Percentiles rank a stretch among this genome's conserved stretches.
Conservation (phyloP, 2,329 filamentous ascomycete species). For the Aspergillus sp. region DNA sequence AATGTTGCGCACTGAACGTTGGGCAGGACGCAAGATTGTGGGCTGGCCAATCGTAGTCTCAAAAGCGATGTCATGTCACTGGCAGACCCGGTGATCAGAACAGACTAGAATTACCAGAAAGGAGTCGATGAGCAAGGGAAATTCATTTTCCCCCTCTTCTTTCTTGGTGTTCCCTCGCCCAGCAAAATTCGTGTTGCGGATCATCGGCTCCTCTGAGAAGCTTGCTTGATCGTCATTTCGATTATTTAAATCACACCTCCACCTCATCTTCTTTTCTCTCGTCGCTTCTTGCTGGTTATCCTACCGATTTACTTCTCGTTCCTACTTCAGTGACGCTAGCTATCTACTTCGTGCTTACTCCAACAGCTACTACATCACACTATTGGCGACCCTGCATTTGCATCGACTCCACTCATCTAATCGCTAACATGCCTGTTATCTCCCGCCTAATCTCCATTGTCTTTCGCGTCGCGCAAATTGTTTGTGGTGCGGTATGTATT, state of each 20-base stretch:
- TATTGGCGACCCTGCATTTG: conserved; percentile 4
- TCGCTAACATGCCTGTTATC: conserved; percentile 49
- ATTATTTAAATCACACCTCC: conserved; percentile 13
- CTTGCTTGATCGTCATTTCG: neutral
- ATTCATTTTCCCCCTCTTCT: neutral
- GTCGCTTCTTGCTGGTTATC: conserved; percentile 1
- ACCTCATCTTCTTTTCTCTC: neutral
- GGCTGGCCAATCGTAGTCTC: neutral
- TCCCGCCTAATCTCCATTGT: conserved; percentile 58
- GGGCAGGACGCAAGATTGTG: conserved; percentile 18
- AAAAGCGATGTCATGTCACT: conserved; percentile 20
- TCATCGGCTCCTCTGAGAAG: neutral
- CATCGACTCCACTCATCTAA: neutral
- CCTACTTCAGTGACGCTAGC: neutral
- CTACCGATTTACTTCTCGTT: neutral
- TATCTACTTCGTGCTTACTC: neutral
- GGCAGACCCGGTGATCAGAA: neutral
- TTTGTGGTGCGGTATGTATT: conserved; percentile 64
- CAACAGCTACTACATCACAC: neutral
- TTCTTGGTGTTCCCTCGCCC: neutral
- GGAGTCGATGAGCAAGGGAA: neutral
- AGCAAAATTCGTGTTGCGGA: neutral
- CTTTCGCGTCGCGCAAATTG: conserved; percentile 64
- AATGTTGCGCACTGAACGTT: conserved; percentile 13
- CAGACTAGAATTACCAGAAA: neutral